phyloP scores from a whole-genome alignment of 177 flowering plant species.

The Telopea speciosissima region DNA sequence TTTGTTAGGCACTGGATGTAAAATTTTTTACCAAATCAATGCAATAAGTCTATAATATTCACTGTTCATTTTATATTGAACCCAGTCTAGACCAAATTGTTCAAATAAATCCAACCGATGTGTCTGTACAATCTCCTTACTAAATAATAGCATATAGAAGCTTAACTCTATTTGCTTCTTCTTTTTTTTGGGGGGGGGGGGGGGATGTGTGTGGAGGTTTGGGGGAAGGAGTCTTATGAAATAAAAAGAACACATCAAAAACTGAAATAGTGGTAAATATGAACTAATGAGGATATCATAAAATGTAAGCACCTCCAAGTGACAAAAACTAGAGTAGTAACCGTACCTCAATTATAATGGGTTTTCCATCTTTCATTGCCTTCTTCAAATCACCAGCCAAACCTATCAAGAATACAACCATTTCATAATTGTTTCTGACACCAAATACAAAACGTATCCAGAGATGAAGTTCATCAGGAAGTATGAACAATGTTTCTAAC shows the following conservation, averaged over 20 bases:
- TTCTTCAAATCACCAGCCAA: constrained; percentile 98
- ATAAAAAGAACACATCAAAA: too few species aligned
- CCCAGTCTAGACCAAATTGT: too few species aligned
- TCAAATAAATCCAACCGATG: neutral
- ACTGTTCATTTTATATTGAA: neutral
- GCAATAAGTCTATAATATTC: neutral
- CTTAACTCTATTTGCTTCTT: too few species aligned
- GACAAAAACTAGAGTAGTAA: neutral
- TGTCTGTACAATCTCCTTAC: neutral
- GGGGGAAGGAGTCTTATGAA: too few species aligned
- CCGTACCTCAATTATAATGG: constrained; percentile 93
- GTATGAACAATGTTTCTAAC: too few species aligned
- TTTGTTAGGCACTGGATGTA: neutral
- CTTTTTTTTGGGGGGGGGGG: too few species aligned
- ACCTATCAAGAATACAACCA: constrained; percentile 39
- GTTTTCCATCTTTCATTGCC: constrained; percentile 99
- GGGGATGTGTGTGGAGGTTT: too few species aligned
- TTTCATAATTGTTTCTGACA: neutral
- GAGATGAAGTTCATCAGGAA: neutral
- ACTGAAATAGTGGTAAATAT: too few species aligned
- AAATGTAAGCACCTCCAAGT: neutral
- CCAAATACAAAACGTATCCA: neutral
- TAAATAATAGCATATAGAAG: too few species aligned
- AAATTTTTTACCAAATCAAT: too few species aligned
- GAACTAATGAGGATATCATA: too few species aligned